Evolutionary conservation across 2,329 filamentous ascomycete species (phyloP).

Genomic region (Alternaria infectoria): DNA sequence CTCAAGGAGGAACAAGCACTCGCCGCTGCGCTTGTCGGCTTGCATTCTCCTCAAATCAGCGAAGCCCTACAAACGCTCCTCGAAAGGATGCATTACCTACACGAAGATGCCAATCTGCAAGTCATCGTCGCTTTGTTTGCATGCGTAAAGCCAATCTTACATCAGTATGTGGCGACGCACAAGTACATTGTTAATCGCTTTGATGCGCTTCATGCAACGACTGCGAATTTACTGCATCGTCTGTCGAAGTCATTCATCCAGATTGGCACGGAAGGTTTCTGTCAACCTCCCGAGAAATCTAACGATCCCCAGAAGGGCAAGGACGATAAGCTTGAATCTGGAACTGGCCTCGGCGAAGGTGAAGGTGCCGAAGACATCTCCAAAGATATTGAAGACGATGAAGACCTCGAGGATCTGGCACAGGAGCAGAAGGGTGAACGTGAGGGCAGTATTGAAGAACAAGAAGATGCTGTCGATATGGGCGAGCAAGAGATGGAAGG

Average conservation of each 20-base stretch:
- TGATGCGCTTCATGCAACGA: slow-evolving; percentile 70
- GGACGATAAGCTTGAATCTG: slow-evolving; percentile 82
- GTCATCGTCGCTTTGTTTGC: slow-evolving; percentile 65
- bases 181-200: slow-evolving; percentile 65
- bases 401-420: slow-evolving; percentile 89
- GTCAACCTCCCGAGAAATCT: slow-evolving; percentile 82
- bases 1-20: slow-evolving; percentile 53
- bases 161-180: slow-evolving; percentile 72
- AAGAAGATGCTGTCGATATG: slow-evolving; percentile 90
- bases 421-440: slow-evolving; percentile 74
- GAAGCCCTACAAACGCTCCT: slow-evolving; percentile 54
- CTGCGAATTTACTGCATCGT: slow-evolving; percentile 75
- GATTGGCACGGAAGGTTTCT: slow-evolving; percentile 86
- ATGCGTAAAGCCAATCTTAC: slow-evolving; percentile 71
- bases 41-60: slow-evolving; percentile 66
- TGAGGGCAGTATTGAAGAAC: slow-evolving; percentile 72
- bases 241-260: slow-evolving; percentile 79
- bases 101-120: slow-evolving; percentile 50
- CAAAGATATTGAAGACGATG: slow-evolving; percentile 92
- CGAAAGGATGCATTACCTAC: slow-evolving; percentile 52
- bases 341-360: slow-evolving; percentile 92
- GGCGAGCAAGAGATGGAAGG: slow-evolving; percentile 91
- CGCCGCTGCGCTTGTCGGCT: slow-evolving; percentile 58
- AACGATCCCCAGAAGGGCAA: slow-evolving; percentile 68
- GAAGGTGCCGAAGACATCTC: slow-evolving; percentile 97